Evolutionary conservation across 2,329 filamentous ascomycete genomes (phyloP).

Genomic region (Orbilia quercus): DNA sequence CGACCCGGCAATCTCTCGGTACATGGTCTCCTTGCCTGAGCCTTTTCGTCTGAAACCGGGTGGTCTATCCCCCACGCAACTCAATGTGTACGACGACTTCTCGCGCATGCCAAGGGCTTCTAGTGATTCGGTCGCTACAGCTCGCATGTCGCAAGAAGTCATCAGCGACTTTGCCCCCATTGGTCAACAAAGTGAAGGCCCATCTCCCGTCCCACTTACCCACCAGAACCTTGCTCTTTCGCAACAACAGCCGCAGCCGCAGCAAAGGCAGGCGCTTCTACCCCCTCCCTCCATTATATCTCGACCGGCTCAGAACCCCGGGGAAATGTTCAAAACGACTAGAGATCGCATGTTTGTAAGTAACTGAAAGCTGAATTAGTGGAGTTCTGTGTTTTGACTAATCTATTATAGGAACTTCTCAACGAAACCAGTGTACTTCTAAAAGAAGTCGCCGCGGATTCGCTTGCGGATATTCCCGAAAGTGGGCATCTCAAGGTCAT

Average conservation of each 20-base stretch:
- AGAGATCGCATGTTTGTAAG: constrained; percentile 53
- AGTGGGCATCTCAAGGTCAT: constrained; percentile 45
- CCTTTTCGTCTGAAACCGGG: constrained; percentile 87
- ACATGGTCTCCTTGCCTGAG: constrained; percentile 92
- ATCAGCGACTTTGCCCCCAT: constrained; percentile 73
- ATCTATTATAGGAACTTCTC: constrained; percentile 35
- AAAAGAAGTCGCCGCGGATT: constrained; percentile 40
- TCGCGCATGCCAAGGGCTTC: constrained; percentile 79
- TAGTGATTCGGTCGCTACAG: constrained; percentile 28
- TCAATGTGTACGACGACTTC: constrained; percentile 97
- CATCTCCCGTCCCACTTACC: constrained; percentile 44
- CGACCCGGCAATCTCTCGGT: constrained; percentile 82
- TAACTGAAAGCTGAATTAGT: not conserved
- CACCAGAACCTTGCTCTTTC: constrained; percentile 73
- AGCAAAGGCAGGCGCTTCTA: constrained; percentile 63
- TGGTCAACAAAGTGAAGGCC: constrained; percentile 44
- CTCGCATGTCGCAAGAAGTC: constrained; percentile 70
- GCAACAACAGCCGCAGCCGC: constrained; percentile 68
- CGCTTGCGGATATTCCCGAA: constrained; percentile 44
- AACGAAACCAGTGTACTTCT: constrained; percentile 34
- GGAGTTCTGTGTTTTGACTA: constrained; percentile 1
- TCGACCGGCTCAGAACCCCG: constrained; percentile 63
- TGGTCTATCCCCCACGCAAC: constrained; percentile 88
- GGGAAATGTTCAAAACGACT: constrained; percentile 50
- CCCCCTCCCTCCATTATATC: constrained; percentile 63